These are phyloP conservation scores for Botryotinia narcissicola DNA, from an alignment of 2,329 filamentous ascomycete species.

Conservation along the genomic window DNA sequence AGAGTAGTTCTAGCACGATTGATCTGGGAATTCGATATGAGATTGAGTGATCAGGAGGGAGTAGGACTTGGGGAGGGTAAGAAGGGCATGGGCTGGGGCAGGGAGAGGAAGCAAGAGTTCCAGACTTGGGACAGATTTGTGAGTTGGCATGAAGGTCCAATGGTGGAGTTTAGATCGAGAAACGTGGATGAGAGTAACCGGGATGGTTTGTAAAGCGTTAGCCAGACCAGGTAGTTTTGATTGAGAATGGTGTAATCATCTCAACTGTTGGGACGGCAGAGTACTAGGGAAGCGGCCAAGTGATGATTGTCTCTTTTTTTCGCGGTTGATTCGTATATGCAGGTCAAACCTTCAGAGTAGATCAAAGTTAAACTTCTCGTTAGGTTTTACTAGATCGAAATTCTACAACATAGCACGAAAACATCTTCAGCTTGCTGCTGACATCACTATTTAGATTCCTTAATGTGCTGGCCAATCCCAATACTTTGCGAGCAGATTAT, in stretches of 20 bases:
- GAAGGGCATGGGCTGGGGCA: background rate
- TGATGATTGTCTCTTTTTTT: too few relatives aligned
- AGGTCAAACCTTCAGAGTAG: background rate
- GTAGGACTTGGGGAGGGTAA: slow-evolving; percentile 2
- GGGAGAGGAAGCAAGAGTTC: slow-evolving; percentile 7
- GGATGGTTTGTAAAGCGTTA: background rate
- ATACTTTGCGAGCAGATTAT: background rate
- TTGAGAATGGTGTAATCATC: background rate
- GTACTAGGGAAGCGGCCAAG: background rate
- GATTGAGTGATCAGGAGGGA: background rate
- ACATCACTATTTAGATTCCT: background rate
- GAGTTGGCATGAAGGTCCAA: slow-evolving; percentile 4
- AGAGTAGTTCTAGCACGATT: slow-evolving; percentile 19
- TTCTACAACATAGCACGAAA: background rate
- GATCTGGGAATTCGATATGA: slow-evolving; percentile 15
- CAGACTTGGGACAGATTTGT: slow-evolving; percentile 11
- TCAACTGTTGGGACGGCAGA: background rate
- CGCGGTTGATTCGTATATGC: background rate
- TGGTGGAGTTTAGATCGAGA: slow-evolving; percentile 6
- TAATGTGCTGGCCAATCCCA: background rate
- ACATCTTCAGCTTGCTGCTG: background rate
- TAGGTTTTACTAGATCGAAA: background rate
- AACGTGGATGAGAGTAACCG: background rate
- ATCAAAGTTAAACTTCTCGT: background rate
- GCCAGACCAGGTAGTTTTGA: background rate